Evolutionary conservation across 371 early-diverging fungal genomes (phyloP).

Genomic region (Mucor circinelloides): DNA sequence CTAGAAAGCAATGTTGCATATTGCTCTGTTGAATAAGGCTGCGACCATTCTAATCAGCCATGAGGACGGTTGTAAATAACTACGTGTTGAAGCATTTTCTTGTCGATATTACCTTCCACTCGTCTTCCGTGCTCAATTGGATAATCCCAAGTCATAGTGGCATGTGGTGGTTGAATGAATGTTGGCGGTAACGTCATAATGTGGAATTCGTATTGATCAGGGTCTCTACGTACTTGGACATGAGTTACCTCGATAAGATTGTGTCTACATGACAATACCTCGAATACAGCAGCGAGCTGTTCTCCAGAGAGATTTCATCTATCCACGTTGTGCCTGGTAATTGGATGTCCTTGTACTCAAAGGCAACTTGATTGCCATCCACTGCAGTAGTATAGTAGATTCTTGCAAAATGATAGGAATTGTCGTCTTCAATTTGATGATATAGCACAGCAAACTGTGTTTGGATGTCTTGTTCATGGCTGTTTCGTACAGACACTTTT

Average conservation of each 20-base stretch:
- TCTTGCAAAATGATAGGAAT: constrained; percentile 34
- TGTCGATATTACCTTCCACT: constrained; percentile 22
- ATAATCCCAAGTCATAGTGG: constrained; percentile 6
- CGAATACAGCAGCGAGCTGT: constrained; percentile 35
- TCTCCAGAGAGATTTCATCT: constrained; percentile 35
- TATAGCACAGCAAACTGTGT: constrained; percentile 39
- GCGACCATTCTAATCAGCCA: constrained; percentile 27
- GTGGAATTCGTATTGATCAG: constrained; percentile 42
- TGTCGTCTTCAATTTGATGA: constrained; percentile 38
- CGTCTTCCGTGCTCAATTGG: constrained; percentile 27
- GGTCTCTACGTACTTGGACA: constrained; percentile 30
- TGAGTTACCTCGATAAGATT: background rate
- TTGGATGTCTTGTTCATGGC: constrained; percentile 2
- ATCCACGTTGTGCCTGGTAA: constrained; percentile 48
- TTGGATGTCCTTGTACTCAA: constrained; percentile 41
- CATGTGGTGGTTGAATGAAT: constrained; percentile 25
- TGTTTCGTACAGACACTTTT: constrained; percentile 17
- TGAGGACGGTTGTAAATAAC: background rate
- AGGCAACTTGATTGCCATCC: background rate
- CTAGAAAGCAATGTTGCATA: constrained; percentile 20
- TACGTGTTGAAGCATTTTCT: too few relatives aligned
- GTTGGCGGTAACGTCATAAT: constrained; percentile 30
- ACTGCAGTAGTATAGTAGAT: constrained; percentile 32
- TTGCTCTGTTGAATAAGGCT: constrained; percentile 25
- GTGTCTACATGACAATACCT: constrained; percentile 24